phyloP scores from a whole-genome alignment of 345 rosid genomes.

The Bretschneidera sinensis region DNA sequence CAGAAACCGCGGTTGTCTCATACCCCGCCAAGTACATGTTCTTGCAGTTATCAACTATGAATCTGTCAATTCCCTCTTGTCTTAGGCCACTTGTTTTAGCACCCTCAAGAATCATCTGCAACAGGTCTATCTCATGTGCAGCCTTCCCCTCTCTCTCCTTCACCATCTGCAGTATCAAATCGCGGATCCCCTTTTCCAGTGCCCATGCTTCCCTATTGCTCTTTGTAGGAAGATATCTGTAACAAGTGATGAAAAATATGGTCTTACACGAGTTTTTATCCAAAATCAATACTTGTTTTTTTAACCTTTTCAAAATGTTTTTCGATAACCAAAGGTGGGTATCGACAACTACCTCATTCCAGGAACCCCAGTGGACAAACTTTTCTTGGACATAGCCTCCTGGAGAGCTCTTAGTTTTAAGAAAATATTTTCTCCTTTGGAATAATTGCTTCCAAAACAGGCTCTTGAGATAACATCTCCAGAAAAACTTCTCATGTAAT shows the following conservation, averaged over 20 bases:
- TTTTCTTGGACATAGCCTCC: constrained; percentile 31
- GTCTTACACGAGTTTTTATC: neutral
- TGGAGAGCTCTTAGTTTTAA: constrained; percentile 31
- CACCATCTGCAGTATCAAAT: constrained; percentile 25
- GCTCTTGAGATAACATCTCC: constrained; percentile 51
- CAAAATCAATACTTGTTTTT: no score
- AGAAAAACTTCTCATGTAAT: constrained; percentile 33
- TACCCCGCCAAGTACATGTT: constrained; percentile 44
- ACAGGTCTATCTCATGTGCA: constrained; percentile 25
- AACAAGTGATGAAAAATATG: neutral
- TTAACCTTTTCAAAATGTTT: no score
- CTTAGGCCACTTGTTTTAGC: constrained; percentile 22
- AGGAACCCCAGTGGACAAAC: constrained; percentile 27
- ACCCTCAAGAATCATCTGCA: constrained; percentile 33
- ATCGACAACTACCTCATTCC: constrained; percentile 37
- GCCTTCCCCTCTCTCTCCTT: constrained; percentile 18
- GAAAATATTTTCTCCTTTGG: constrained; percentile 38
- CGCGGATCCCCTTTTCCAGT: constrained; percentile 33
- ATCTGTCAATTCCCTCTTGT: constrained; percentile 19
- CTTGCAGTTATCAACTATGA: constrained; percentile 49
- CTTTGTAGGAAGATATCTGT: constrained; percentile 29
- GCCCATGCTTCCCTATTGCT: constrained; percentile 32
- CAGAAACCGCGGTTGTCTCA: constrained; percentile 38
- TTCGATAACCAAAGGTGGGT: no score
- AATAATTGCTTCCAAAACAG: constrained; percentile 42